A percentile compares a stretch with the other conserved stretches of the same genome.
phyloP scores from a whole-genome alignment of 495 filamentous ascomycete species.

The Aspergillus diversus region DNA sequence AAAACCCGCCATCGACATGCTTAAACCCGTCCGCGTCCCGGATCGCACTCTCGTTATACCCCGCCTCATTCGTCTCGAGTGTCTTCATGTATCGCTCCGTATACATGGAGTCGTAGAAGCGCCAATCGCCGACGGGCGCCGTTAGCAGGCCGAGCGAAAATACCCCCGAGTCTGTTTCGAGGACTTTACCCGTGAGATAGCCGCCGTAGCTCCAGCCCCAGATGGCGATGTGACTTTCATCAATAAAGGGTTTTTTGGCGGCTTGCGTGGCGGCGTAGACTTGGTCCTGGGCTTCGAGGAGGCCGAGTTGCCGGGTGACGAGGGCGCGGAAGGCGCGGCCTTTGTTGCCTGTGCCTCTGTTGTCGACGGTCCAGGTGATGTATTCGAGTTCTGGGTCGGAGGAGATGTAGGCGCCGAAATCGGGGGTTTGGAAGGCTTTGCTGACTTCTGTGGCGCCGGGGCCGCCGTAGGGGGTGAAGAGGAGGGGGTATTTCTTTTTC shows the following conservation, averaged over 20 bases:
- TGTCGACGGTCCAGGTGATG: slow-evolving; percentile 29
- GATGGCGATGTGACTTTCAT: slow-evolving; percentile 25
- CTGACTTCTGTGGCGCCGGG: slow-evolving; percentile 23
- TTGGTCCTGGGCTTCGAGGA: slow-evolving; percentile 25
- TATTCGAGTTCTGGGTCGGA: slow-evolving; percentile 28
- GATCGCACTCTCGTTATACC: slow-evolving; percentile 24
- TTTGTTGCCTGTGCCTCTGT: slow-evolving; percentile 24
- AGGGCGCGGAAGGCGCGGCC: slow-evolving; percentile 24
- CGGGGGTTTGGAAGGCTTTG: slow-evolving; percentile 20
- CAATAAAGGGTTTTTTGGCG: slow-evolving; percentile 18
- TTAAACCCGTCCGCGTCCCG: slow-evolving; percentile 23
- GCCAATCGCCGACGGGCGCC: slow-evolving; percentile 27
- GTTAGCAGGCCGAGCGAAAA: slow-evolving; percentile 26
- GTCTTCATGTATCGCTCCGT: slow-evolving; percentile 31
- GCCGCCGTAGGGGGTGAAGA: slow-evolving; percentile 28
- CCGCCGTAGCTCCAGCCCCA: slow-evolving; percentile 30
- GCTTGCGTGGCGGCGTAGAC: slow-evolving; percentile 24
- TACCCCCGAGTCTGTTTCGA: slow-evolving; percentile 21
- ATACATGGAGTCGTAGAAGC: slow-evolving; percentile 30
- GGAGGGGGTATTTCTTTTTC: slow-evolving; percentile 24
- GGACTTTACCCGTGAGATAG: slow-evolving; percentile 26
- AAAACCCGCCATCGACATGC: slow-evolving; percentile 22
- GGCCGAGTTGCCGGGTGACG: slow-evolving; percentile 21
- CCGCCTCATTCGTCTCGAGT: slow-evolving; percentile 17
- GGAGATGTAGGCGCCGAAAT: slow-evolving; percentile 26